Evolutionary conservation across 108 stramenopile genomes (phyloP), one percentile per base, ranked within the genome.

Genomic region (Conticribra weissflogii): DNA sequence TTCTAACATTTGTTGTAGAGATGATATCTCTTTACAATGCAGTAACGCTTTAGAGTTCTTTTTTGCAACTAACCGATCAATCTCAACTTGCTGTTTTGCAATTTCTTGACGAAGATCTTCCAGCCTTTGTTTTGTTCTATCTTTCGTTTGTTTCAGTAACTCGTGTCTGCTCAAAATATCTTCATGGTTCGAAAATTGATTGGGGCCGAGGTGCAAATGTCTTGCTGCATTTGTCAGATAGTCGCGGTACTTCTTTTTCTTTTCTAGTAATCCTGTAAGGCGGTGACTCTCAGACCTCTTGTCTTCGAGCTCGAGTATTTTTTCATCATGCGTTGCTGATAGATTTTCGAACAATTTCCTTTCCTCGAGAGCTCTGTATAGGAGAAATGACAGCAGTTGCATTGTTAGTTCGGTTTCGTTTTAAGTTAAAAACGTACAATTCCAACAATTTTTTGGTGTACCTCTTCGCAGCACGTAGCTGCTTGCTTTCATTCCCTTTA

Each of bases 341-440:
- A 47, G 45, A 1, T 17, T 21, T 8, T 31, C 29, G 34, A 63
- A 54, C 1, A 54, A 45, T 28, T 47, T 54, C 2, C 32, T 24
- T 55, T 78, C 77, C n/a, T 78, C 77, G 16, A 29, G 64, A 14
- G 68, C 21, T 59, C 77, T 78, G 24, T 2, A n/a, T 30, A 2
- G 19, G 24, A 36, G 48, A 52, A 47, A 18, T 19, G 3, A 30
- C 21, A 21, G 17, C 2, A 25, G 46, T 16, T 3, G 9, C 24
- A 17, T 28, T 27, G 28, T 48, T 24, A 25, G 2, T 2, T 29
- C 4, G 18, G 3, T 57, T 17, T 16, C 14, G 32, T 17, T 28
- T 28, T 12, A 57, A 30, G 2, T 32, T 27, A 57, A 32, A 14
- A 9, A 30, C 1, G 21, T n/a, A 22, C 9, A 51, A 21, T 51